Percentiles rank a stretch among this genome's conserved stretches.
These are phyloP conservation scores for Uronychia setigera DNA, from an alignment of 73 alveolate genomes.

Conservation along the genomic window DNA sequence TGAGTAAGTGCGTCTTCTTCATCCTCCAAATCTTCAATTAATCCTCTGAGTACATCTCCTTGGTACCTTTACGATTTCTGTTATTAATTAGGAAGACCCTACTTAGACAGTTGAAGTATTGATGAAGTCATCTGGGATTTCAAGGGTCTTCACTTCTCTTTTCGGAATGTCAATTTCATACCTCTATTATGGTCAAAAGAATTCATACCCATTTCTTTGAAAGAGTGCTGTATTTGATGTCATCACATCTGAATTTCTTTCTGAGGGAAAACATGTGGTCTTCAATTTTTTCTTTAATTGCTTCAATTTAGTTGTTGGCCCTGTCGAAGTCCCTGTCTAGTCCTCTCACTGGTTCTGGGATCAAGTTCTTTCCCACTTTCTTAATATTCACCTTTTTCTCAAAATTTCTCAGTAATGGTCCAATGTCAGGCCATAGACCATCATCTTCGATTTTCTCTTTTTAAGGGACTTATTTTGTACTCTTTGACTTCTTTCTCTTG, in stretches of 20 bases:
- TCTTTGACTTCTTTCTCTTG: background rate
- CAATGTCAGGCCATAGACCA: slow-evolving; percentile 43
- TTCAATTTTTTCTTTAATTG: slow-evolving; percentile 43
- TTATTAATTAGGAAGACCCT: background rate
- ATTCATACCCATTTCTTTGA: background rate
- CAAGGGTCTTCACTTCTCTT: background rate
- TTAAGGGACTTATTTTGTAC: background rate
- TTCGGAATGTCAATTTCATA: background rate
- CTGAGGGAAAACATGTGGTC: background rate
- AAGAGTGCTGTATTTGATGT: background rate
- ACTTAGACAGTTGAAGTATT: slow-evolving; percentile 66
- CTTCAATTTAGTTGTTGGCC: slow-evolving; percentile 57
- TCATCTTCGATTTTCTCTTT: background rate
- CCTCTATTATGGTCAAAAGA: background rate
- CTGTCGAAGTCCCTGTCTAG: slow-evolving; percentile 62
- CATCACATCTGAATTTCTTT: background rate
- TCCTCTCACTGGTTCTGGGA: slow-evolving; percentile 74
- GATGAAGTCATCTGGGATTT: slow-evolving; percentile 15
- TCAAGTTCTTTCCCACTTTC: slow-evolving; percentile 30
- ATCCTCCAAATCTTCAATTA: slow-evolving; percentile 53
- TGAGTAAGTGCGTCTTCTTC: slow-evolving; percentile 57
- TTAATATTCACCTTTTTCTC: slow-evolving; percentile 63
- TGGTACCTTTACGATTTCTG: slow-evolving; percentile 44
- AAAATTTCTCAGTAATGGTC: slow-evolving; percentile 58
- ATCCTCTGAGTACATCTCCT: slow-evolving; percentile 62